Percentiles rank a stretch among this genome's conserved stretches.
Evolutionary conservation across 2,329 filamentous ascomycete genomes (phyloP).

Genomic region (Colletotrichum liaoningense): DNA sequence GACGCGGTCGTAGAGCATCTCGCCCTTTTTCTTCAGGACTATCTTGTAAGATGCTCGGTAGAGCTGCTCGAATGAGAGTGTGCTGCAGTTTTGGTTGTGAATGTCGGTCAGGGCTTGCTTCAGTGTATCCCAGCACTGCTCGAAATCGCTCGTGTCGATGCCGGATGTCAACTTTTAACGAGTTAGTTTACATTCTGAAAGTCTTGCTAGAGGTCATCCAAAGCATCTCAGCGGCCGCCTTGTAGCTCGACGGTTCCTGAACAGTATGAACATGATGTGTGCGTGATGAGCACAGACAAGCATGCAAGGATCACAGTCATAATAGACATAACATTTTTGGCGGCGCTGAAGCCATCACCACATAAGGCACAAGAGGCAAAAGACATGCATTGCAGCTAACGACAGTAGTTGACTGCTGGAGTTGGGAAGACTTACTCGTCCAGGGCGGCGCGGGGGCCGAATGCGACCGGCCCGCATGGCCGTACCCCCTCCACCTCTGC

Average conservation of each 20-base stretch:
- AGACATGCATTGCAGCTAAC: neutral
- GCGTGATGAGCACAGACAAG: too few species aligned
- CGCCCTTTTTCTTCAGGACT: constrained; percentile 87
- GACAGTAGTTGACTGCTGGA: constrained; percentile 15
- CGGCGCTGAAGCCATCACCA: neutral
- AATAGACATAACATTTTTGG: too few species aligned
- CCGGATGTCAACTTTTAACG: constrained; percentile 1
- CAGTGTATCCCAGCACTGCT: constrained; percentile 84
- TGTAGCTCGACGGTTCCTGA: neutral
- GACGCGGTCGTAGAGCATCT: constrained; percentile 83
- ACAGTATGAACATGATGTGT: neutral
- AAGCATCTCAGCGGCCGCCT: neutral
- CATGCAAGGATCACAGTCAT: too few species aligned
- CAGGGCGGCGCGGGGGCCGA: constrained; percentile 55
- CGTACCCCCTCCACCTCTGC: constrained; percentile 53
- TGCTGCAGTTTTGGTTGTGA: constrained; percentile 89
- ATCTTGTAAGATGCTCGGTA: constrained; percentile 96
- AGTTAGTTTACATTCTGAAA: constrained; percentile 12
- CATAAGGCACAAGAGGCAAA: neutral
- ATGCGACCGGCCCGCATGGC: constrained; percentile 53
- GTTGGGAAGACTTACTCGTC: constrained; percentile 48
- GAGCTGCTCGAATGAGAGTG: constrained; percentile 92
- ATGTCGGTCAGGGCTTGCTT: constrained; percentile 85
- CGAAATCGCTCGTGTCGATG: constrained; percentile 78
- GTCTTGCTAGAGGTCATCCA: neutral